Percentiles rank a stretch among this genome's conserved stretches.
Conservation (phyloP, 345 rosid genomes). For the Heritiera fomes region DNA sequence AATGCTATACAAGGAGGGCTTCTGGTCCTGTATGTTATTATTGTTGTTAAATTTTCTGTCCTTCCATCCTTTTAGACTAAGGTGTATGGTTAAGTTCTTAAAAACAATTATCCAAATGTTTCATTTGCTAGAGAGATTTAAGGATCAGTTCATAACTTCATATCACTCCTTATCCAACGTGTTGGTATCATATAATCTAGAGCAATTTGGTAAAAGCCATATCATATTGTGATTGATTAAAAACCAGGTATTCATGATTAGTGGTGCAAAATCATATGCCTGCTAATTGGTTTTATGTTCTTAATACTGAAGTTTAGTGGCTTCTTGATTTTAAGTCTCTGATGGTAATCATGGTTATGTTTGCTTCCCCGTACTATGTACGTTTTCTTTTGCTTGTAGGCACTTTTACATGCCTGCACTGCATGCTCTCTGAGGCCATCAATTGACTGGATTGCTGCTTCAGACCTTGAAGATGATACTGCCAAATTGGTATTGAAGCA, state of each 20-base stretch:
- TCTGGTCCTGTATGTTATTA: slow-evolving; percentile 1
- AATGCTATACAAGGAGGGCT: not conserved
- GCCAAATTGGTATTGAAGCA: slow-evolving; percentile 51
- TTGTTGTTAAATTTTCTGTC: not conserved
- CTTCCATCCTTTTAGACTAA: not conserved
- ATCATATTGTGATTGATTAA: not conserved
- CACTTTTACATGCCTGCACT: slow-evolving; percentile 95
- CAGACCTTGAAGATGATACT: slow-evolving; percentile 92
- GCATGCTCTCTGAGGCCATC: slow-evolving; percentile 82
- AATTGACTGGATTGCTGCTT: slow-evolving; percentile 93
- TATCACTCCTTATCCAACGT: not conserved
- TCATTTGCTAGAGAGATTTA: not conserved
- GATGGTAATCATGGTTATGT: not conserved
- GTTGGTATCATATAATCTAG: not conserved
- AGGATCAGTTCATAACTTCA: not conserved
- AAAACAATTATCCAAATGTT: not conserved
- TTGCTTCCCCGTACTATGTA: not conserved
- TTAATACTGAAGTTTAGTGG: not conserved
- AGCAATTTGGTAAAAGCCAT: not conserved
- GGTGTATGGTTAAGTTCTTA: not conserved
- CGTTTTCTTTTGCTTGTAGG: slow-evolving; percentile 47
- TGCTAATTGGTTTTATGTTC: not conserved
- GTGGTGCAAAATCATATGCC: not conserved
- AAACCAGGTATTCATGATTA: not conserved
- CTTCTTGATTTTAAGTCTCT: not conserved